A percentile compares a stretch with the other conserved stretches of the same genome.
phyloP scores from a whole-genome alignment of 2,329 filamentous ascomycete genomes.

The Penicillium sp. region DNA sequence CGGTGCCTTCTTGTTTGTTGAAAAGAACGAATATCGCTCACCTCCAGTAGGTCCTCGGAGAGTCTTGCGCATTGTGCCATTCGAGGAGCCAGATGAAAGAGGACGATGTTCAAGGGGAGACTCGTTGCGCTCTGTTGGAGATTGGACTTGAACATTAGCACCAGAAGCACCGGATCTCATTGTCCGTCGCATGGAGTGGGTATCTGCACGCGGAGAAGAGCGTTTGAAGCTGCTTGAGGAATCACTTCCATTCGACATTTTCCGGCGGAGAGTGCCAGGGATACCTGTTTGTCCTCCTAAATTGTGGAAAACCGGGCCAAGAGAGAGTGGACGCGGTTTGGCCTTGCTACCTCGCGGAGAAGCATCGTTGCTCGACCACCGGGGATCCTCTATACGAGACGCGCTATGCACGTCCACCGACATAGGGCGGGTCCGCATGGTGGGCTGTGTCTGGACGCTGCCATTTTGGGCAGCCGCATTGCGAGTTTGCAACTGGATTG shows the following conservation, averaged over 20 bases:
- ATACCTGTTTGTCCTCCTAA: conserved; percentile 1
- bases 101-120: conserved; percentile 57
- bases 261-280: conserved; percentile 47
- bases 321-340: conserved; percentile 24
- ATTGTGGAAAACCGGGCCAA: conserved; percentile 22
- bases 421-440: conserved; percentile 19
- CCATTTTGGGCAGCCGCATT: conserved; percentile 1
- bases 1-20: conserved; percentile 36
- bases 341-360: conserved; percentile 5
- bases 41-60: conserved; percentile 49
- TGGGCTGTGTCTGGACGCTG: conserved; percentile 9
- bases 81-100: conserved; percentile 43
- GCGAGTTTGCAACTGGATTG: conserved; percentile 8
- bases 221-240: conserved; percentile 75
- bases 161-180: conserved; percentile 59
- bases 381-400: conserved; percentile 12
- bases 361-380: conserved; percentile 7
- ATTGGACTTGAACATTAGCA: conserved; percentile 29
- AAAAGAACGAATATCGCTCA: conserved; percentile 43
- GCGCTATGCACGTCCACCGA: conserved; percentile 16
- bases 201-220: conserved; percentile 45
- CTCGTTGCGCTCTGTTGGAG: conserved; percentile 51
- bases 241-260: conserved; percentile 65
- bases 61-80: conserved; percentile 46
- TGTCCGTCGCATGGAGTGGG: conserved; percentile 66